Evolutionary conservation across 768 basidiomycete genomes (phyloP), one percentile per base, ranked within the genome.

Genomic region (Mycena vitilis): DNA sequence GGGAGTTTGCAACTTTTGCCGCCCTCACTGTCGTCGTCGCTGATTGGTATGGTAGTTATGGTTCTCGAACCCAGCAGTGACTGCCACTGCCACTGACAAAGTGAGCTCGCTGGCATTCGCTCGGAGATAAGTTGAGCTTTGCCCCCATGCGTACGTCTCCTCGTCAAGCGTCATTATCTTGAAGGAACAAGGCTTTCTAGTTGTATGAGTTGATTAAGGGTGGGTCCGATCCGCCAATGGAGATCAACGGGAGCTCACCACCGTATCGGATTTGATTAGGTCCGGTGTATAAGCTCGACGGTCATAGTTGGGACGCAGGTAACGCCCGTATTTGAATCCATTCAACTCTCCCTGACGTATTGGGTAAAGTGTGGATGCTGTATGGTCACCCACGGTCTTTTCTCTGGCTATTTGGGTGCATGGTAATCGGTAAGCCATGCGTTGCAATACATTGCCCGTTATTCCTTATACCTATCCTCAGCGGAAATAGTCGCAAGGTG

Each of bases 331-430:
- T 23, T 7, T 10, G 30, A 30, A 30, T 25, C 42, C 6, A 58
- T 23, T 2, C 11, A 4, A 13, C 13, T 45, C n/a, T 4, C 9
- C 11, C 12, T 36, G 22, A 60, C 8, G 15, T 30, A 23, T 38
- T 30, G 42, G 18, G 30, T 30, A 66, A 58, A 22, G 65, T 66
- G 15, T 66, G 65, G 65, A 66, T 66, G 22, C 25, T 66, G 53
- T 66, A 60, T 36, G 58, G 58, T 4, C 40, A 58, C 8, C 65
- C 65, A 4, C 40, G 51, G 4, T 4, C 48, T 1, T 23, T 66
- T n/a, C 18, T 60, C 52, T 66, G 65, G 65, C 42, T 66, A 20
- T 60, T 66, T 22, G 36, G 37, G 2, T n/a, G 2, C 36, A 10
- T 60, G 42, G 65, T 12, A 6, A 22, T 60, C 7, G 51, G 65